phyloP scores from a whole-genome alignment of 2,329 filamentous ascomycete species.

The Fusarium bulbicola region DNA sequence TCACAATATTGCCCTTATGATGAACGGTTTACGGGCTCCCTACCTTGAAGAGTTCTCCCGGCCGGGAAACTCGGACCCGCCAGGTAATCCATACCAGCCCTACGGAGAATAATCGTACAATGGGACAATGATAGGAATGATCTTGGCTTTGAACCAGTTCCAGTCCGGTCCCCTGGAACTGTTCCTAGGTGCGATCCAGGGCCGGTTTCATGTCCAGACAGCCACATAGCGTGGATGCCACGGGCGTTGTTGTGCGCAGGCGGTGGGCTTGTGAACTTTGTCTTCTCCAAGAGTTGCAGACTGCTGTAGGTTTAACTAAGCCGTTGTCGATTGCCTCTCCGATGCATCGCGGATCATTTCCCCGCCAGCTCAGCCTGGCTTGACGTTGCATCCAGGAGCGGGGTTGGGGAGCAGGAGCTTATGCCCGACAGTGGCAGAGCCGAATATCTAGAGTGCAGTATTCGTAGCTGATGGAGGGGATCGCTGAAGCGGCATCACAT shows the following conservation, averaged over 20 bases:
- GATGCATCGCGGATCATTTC: conserved; percentile 33
- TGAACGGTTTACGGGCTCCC: neutral
- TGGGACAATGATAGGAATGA: neutral
- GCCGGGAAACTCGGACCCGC: conserved; percentile 18
- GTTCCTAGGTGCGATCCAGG: conserved; percentile 2
- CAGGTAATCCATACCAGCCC: conserved; percentile 3
- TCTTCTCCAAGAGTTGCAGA: neutral
- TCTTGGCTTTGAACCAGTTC: conserved; percentile 10
- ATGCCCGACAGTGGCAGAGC: neutral
- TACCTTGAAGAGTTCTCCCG: neutral
- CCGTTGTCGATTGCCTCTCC: conserved; percentile 20
- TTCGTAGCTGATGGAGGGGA: conserved; percentile 3
- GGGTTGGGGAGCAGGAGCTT: conserved; percentile 26
- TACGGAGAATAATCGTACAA: conserved; percentile 6
- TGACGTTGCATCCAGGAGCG: conserved; percentile 32
- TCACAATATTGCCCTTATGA: neutral
- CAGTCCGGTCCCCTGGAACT: neutral
- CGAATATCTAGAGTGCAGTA: neutral
- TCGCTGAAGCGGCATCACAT: conserved; percentile 12
- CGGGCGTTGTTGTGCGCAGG: conserved; percentile 1
- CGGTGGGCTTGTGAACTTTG: neutral
- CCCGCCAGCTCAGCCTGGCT: conserved; percentile 15
- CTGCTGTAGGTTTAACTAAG: neutral
- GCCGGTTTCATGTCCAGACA: conserved; percentile 13
- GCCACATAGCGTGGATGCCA: conserved; percentile 26